Evolutionary conservation across 2,329 filamentous ascomycete species (phyloP).

Genomic region (Pseudogymnoascus sp.): DNA sequence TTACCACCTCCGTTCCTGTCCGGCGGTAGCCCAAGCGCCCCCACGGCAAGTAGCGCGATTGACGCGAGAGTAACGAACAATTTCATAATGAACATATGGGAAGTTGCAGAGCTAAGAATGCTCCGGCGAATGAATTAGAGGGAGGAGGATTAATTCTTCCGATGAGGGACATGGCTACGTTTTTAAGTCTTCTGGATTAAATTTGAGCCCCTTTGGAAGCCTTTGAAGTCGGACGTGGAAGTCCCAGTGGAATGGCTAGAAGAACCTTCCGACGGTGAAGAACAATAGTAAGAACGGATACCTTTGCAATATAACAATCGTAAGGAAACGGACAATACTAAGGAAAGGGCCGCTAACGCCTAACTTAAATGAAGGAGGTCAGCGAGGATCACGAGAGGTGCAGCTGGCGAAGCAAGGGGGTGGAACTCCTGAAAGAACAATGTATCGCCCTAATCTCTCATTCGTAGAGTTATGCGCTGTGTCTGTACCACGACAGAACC

Average conservation of each 20-base stretch:
- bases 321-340: neutral
- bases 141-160: neutral
- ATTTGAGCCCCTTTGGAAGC: slow-evolving; percentile 4
- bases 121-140: neutral
- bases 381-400: neutral
- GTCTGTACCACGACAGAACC: neutral
- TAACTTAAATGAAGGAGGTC: neutral
- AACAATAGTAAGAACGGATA: slow-evolving; percentile 1
- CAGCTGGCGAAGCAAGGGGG: neutral
- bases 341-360: neutral
- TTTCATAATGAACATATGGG: neutral
- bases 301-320: neutral
- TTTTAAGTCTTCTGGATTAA: slow-evolving; percentile 1
- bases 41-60: neutral
- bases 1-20: neutral
- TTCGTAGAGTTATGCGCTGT: neutral
- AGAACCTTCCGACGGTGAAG: neutral
- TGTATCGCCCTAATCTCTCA: neutral
- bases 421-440: neutral
- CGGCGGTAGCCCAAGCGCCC: neutral
- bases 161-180: neutral
- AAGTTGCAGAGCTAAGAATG: neutral
- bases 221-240: neutral
- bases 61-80: neutral
- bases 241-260: neutral